Percentiles rank a stretch among this genome's conserved stretches.
These are phyloP conservation scores for Plantago ovata DNA, from an alignment of 257 asterid genomes.

Conservation along the genomic window DNA sequence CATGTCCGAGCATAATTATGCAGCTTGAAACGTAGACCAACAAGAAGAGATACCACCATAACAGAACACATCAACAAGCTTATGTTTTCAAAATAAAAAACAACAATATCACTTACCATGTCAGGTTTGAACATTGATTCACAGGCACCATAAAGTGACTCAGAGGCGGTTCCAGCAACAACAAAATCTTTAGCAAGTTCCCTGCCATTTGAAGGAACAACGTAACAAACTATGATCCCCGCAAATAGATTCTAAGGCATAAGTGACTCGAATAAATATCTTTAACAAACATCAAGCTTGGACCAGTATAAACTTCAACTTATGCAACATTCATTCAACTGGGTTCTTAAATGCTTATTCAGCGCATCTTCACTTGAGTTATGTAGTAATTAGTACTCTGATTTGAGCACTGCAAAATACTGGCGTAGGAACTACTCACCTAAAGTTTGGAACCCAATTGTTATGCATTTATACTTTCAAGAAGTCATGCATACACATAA, in stretches of 20 bases:
- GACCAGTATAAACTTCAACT: not conserved
- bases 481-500: not conserved
- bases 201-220: conserved; percentile 35
- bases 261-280: not conserved
- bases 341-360: too few relatives aligned
- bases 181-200: conserved; percentile 99
- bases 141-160: conserved; percentile 96
- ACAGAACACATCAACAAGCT: not conserved
- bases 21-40: not conserved
- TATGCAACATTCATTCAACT: too few relatives aligned
- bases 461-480: too few relatives aligned
- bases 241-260: not conserved
- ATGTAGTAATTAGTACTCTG: too few relatives aligned
- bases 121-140: conserved; percentile 97
- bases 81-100: conserved; percentile 8
- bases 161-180: conserved; percentile 95
- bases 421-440: too few relatives aligned
- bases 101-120: conserved; percentile 45
- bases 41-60: not conserved
- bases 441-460: too few relatives aligned
- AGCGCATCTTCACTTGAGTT: too few relatives aligned
- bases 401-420: too few relatives aligned
- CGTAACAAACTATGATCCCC: conserved; percentile 6
- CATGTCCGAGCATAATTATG: not conserved
- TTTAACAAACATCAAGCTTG: not conserved